Evolutionary conservation across 257 asterid genomes (phyloP).

Genomic region (Osmanthus fragrans): DNA sequence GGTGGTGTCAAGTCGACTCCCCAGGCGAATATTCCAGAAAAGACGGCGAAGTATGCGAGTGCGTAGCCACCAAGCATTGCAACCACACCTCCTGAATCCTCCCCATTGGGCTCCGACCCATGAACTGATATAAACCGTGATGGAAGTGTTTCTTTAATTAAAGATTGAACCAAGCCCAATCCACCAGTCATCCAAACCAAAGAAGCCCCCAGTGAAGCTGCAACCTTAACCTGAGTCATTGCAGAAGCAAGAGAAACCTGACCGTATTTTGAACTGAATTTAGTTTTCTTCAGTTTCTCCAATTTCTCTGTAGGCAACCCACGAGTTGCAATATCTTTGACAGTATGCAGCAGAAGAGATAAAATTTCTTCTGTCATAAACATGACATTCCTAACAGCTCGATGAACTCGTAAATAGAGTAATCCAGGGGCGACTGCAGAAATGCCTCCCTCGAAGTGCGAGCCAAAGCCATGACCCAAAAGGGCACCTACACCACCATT

Average conservation of each 20-base stretch:
- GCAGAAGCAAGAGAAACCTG: slow-evolving; percentile 78
- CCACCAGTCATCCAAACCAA: slow-evolving; percentile 92
- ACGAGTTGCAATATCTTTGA: slow-evolving; percentile 57
- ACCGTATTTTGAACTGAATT: slow-evolving; percentile 58
- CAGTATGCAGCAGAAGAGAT: slow-evolving; percentile 71
- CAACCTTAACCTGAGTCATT: slow-evolving; percentile 71
- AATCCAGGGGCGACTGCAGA: slow-evolving; percentile 93
- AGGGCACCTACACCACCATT: slow-evolving; percentile 88
- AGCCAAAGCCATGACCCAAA: slow-evolving; percentile 94
- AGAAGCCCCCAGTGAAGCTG: slow-evolving; percentile 87
- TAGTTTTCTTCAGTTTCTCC: slow-evolving; percentile 70
- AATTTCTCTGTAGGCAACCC: slow-evolving; percentile 55
- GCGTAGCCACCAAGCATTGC: slow-evolving; percentile 83
- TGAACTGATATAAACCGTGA: slow-evolving; percentile 83
- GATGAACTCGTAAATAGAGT: slow-evolving; percentile 80
- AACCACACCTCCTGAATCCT: slow-evolving; percentile 61
- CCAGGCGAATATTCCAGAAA: slow-evolving; percentile 71
- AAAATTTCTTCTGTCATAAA: slow-evolving; percentile 80
- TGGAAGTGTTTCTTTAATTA: slow-evolving; percentile 76
- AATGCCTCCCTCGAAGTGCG: slow-evolving; percentile 70
- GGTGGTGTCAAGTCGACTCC: slow-evolving; percentile 64
- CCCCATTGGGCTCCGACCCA: slow-evolving; percentile 37
- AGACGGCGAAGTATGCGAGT: slow-evolving; percentile 72
- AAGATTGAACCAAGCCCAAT: slow-evolving; percentile 51
- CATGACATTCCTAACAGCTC: slow-evolving; percentile 72